A percentile compares a stretch with the other conserved stretches of the same genome.
Evolutionary conservation across 495 filamentous ascomycete genomes (phyloP).

Genomic region (Lepidopterella palustris): DNA sequence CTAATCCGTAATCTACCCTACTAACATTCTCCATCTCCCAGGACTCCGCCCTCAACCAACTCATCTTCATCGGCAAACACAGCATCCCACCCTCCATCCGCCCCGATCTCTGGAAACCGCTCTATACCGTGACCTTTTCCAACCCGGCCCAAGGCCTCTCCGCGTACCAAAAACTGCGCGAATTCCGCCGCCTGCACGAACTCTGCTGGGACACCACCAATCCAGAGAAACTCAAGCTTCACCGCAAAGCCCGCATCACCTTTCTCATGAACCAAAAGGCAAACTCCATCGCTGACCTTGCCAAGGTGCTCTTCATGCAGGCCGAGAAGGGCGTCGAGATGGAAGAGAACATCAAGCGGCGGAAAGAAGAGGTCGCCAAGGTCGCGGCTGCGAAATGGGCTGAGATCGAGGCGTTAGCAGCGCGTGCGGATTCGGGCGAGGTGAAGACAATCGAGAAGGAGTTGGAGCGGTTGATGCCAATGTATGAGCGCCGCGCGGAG

Average conservation of each 20-base stretch:
- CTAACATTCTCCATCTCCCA: conserved; percentile 41
- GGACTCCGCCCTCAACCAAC: conserved; percentile 61
- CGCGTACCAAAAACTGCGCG: conserved; percentile 73
- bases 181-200: conserved; percentile 69
- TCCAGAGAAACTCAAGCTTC: conserved; percentile 21
- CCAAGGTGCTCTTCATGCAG: conserved; percentile 62
- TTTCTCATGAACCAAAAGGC: conserved; percentile 80
- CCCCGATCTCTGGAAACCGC: conserved; percentile 85
- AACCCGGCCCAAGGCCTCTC: conserved; percentile 57
- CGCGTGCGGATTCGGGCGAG: conserved; percentile 33
- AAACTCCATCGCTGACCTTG: conserved; percentile 82
- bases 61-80: conserved; percentile 88
- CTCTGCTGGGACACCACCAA: conserved; percentile 50
- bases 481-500: conserved; percentile 15
- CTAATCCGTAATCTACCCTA: conserved; percentile 2
- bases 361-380: not conserved
- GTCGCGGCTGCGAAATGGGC: conserved; percentile 39
- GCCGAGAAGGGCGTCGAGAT: conserved; percentile 29
- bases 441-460: conserved; percentile 33
- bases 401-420: conserved; percentile 35
- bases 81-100: conserved; percentile 69
- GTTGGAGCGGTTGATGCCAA: conserved; percentile 32
- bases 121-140: conserved; percentile 69
- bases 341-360: not conserved
- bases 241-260: conserved; percentile 52